Conservation (phyloP, 2,329 filamentous ascomycete species). For the Colletotrichum euphorbiae region DNA sequence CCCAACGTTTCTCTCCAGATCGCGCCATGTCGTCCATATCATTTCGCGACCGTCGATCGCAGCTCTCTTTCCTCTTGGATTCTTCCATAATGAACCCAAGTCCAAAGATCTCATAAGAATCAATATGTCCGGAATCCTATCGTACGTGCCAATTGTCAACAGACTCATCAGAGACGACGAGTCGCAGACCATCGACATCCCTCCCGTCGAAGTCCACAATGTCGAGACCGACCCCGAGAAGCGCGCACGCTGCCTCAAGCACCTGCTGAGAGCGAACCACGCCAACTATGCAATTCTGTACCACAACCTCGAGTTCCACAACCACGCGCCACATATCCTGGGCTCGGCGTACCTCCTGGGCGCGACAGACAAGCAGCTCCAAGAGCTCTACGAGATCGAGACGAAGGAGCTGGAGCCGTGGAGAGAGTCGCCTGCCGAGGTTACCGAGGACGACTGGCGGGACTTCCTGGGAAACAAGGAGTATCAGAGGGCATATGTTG, state of each 20-base stretch:
- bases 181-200: slow-evolving; percentile 63
- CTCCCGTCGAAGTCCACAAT: slow-evolving; percentile 78
- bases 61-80: background rate
- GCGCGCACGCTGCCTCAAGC: slow-evolving; percentile 84
- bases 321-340: slow-evolving; percentile 85
- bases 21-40: slow-evolving; percentile 29
- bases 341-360: slow-evolving; percentile 89
- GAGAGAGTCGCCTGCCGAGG: slow-evolving; percentile 85
- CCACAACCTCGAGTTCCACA: slow-evolving; percentile 79
- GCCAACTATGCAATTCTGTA: slow-evolving; percentile 88
- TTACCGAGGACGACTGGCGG: slow-evolving; percentile 86
- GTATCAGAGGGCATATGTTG: slow-evolving; percentile 91
- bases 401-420: slow-evolving; percentile 80
- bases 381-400: slow-evolving; percentile 84
- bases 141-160: slow-evolving; percentile 56
- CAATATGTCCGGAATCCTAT: slow-evolving; percentile 51
- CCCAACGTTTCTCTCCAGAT: slow-evolving; percentile 34
- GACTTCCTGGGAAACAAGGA: slow-evolving; percentile 82
- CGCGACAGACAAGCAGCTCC: slow-evolving; percentile 77
- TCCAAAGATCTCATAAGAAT: background rate
- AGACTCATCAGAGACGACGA: slow-evolving; percentile 48
- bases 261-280: slow-evolving; percentile 92
- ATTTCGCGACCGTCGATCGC: slow-evolving; percentile 1
- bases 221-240: slow-evolving; percentile 86
- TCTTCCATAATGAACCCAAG: background rate